Base-by-base conservation (phyloP, 73 alveolate species). In the Paramecium sonneborni region DNA sequence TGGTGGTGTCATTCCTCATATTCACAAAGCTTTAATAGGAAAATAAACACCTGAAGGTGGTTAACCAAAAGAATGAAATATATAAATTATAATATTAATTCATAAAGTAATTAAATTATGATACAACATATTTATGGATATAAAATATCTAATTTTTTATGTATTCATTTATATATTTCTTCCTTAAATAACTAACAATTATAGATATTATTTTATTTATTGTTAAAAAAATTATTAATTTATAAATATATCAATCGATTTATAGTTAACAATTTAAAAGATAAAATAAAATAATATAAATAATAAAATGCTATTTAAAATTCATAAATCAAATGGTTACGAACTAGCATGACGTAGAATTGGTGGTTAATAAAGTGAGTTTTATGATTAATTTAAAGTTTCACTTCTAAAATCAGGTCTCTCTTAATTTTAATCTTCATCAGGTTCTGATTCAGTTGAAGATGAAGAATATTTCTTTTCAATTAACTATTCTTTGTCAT, bases 1-100 rank as follows among this genome's bases (percentile, higher is more conserved):
- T 57, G 99, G 99, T 93, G 99, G 99, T 57, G 99, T 98, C 92
- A 98, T 98, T 92, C 99, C 99, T 14, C 99, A 98, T 95, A 97
- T 98, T 84, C 99, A 98, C 94, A 98, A 98, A 95, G 94, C 98
- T 24, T 96, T 93, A 52, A 43, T 93, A 52, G 85, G 86, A 20
- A 92, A 44, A 48, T 85, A 68, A 39, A 76, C 88, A 26, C 72
- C 88, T 7, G 88, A 76, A 76, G 88, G 52, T 32, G 72, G 88
- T 10, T 18, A 26, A 30, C 57, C 72, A 2, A 76, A 76, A 14
- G 88, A 76, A 76, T 76, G 88, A 76, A 20, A 38, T 76, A 38
- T 10, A 38, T 44, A 44, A 14, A 44, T 44, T 14, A 70, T 76
- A 76, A 38, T 38, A 76, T 38, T 76, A 76, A 39, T 39, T 76